A percentile compares a stretch with the other conserved stretches of the same genome.
phyloP scores from a whole-genome alignment of 2,329 filamentous ascomycete genomes.

The Peltaster fructicola region DNA sequence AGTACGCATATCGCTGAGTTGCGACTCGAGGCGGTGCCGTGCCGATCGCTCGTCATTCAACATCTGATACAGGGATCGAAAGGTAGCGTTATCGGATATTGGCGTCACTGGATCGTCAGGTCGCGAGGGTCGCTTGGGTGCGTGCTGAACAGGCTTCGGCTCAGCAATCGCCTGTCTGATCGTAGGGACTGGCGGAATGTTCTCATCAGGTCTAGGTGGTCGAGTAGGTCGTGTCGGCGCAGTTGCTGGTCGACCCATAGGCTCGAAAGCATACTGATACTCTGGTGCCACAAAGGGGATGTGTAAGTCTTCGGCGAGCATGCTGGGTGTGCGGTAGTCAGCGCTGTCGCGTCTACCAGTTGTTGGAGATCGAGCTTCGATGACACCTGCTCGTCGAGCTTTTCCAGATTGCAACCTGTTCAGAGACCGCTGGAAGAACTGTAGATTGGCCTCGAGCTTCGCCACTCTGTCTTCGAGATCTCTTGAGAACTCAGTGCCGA shows the following conservation, averaged over 20 bases:
- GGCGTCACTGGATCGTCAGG: neutral
- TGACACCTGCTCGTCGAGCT: slow-evolving; percentile 16
- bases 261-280: slow-evolving; percentile 10
- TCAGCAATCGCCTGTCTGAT: slow-evolving; percentile 1
- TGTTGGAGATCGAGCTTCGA: slow-evolving; percentile 5
- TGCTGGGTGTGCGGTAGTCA: slow-evolving; percentile 17
- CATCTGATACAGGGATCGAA: slow-evolving; percentile 21
- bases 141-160: slow-evolving; percentile 1
- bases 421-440: slow-evolving; percentile 17
- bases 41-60: slow-evolving; percentile 21
- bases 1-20: slow-evolving; percentile 13
- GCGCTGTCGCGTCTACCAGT: slow-evolving; percentile 1
- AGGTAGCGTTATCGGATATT: slow-evolving; percentile 7
- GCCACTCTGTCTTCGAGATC: slow-evolving; percentile 20
- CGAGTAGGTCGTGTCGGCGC: slow-evolving; percentile 5
- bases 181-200: slow-evolving; percentile 3
- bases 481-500: slow-evolving; percentile 7
- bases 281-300: slow-evolving; percentile 7
- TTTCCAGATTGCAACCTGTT: slow-evolving; percentile 16
- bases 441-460: slow-evolving; percentile 17
- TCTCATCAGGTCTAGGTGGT: slow-evolving; percentile 2
- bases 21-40: slow-evolving; percentile 17
- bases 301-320: slow-evolving; percentile 15
- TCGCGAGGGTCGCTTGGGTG: slow-evolving; percentile 1
- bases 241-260: slow-evolving; percentile 9